Percentiles rank a stretch among this genome's conserved stretches.
These are phyloP conservation scores for Aspergillus fijiensis DNA, from an alignment of 2,329 filamentous ascomycete genomes.

Conservation along the genomic window DNA sequence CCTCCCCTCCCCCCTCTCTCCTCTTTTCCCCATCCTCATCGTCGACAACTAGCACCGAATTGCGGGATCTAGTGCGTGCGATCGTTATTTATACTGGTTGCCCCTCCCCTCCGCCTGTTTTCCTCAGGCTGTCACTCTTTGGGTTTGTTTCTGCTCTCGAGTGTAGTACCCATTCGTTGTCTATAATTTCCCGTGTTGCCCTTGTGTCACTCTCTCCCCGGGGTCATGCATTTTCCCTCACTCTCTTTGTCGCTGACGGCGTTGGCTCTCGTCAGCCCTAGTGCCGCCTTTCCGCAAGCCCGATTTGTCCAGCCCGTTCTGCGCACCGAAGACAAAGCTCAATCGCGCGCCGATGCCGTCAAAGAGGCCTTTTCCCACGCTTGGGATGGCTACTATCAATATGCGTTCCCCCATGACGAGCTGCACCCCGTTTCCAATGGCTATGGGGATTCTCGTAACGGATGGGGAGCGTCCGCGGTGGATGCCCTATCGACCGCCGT, in stretches of 20 bases:
- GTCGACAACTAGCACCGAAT: not conserved
- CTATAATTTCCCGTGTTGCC: not conserved
- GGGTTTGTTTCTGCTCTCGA: constrained; percentile 2
- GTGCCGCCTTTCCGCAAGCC: constrained; percentile 23
- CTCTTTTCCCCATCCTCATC: not conserved
- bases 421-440: constrained; percentile 66
- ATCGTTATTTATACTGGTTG: constrained; percentile 10
- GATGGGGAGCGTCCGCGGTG: constrained; percentile 80
- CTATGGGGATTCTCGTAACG: constrained; percentile 70
- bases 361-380: constrained; percentile 68
- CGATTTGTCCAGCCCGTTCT: constrained; percentile 12
- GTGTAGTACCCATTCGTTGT: constrained; percentile 1
- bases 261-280: constrained; percentile 25
- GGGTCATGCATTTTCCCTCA: constrained; percentile 26
- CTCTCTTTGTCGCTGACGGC: constrained; percentile 27
- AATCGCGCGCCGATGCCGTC: constrained; percentile 57
- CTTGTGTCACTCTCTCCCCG: constrained; percentile 11
- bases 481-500: constrained; percentile 79
- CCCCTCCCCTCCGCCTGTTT: constrained; percentile 7
- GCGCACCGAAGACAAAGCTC: constrained; percentile 9
- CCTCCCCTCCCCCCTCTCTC: not conserved
- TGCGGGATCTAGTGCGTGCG: not conserved
- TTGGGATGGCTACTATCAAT: constrained; percentile 70
- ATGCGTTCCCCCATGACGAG: constrained; percentile 77
- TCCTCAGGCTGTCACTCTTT: constrained; percentile 15